Base-by-base conservation (phyloP, 2,329 filamentous ascomycete species). In the Cytospora piceicola region DNA sequence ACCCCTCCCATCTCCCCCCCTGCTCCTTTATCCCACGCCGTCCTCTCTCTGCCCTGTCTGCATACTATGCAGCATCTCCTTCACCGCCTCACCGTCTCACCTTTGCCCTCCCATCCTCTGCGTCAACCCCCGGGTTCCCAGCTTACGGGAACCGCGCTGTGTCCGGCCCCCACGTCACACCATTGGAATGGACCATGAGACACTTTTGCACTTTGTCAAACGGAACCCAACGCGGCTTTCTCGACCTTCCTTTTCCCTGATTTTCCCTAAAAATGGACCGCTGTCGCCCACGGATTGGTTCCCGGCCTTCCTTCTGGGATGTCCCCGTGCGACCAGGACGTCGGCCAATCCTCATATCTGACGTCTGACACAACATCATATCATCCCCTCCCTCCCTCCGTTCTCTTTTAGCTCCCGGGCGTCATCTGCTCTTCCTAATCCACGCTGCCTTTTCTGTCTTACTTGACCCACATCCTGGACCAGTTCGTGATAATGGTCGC, bases 11-110 rank as follows among this genome's bases (percentile, higher is more conserved):
- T 58, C 65, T 42, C 58, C 54, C 36, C 36, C 24, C 59, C 46
- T 56, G 63, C 62, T 62, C 54, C 61, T 61, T 61, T 62, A 60
- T 67, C 65, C 66, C 63, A 58, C 63, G 60, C 59, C 15, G 14
- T 49, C 51, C 55, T 29, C 27, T 39, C 29, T 57, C 15, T 42
- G 52, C 34, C 34, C 30, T 56, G 27, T 58, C 61, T 53, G 27
- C 22, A 7, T 63, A 22, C 32, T 55, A 36, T 52, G 54, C 59
- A 57, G 51, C 42, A 64, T 58, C 56, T 60, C 59, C 56, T 65
- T 69, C 64, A 64, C 65, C 64, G 58, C 61, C 64, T 69, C 66
- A 62, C 60, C 66, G 69, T 64, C 66, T 69, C 63, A 51, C 67
- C 66, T 62, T 56, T 55, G 56, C 52, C 61, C 39, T 52, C 67